Evolutionary conservation across 768 basidiomycete species (phyloP).

Genomic region (Tricholoma matsutake): DNA sequence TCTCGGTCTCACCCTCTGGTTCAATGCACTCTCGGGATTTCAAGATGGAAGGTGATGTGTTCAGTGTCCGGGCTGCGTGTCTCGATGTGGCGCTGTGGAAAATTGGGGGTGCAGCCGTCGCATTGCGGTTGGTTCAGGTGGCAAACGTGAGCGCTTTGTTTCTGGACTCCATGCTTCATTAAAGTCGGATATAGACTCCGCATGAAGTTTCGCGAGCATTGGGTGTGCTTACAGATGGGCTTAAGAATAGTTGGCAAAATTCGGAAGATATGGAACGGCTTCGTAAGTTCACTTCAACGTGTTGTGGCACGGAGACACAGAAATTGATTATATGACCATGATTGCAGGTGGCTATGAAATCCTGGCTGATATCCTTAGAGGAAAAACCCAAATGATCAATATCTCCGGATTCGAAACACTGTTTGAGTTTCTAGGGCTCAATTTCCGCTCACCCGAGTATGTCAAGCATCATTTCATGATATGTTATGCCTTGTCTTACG

Average conservation of each 20-base stretch:
- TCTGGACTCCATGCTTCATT: neutral
- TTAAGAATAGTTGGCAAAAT: slow-evolving; percentile 87
- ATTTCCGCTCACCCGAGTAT: slow-evolving; percentile 78
- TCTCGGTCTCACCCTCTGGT: slow-evolving; percentile 39
- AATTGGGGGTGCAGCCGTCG: slow-evolving; percentile 77
- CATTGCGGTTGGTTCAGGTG: slow-evolving; percentile 71
- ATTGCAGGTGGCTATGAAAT: slow-evolving; percentile 82
- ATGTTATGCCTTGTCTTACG: neutral
- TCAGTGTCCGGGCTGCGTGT: slow-evolving; percentile 56
- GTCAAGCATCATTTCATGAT: slow-evolving; percentile 17
- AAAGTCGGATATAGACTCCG: slow-evolving; percentile 44
- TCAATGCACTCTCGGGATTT: slow-evolving; percentile 20
- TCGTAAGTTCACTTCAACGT: slow-evolving; percentile 46
- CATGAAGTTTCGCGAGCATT: slow-evolving; percentile 77
- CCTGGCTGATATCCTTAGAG: slow-evolving; percentile 66
- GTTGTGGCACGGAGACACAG: neutral
- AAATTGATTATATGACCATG: neutral
- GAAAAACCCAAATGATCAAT: slow-evolving; percentile 73
- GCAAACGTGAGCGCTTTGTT: slow-evolving; percentile 50
- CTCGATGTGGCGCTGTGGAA: slow-evolving; percentile 78
- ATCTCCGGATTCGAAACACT: slow-evolving; percentile 78
- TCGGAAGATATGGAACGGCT: slow-evolving; percentile 93
- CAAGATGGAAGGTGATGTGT: slow-evolving; percentile 48
- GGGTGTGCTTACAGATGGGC: slow-evolving; percentile 68
- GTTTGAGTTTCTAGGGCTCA: slow-evolving; percentile 84